Conservation (phyloP, 2,329 filamentous ascomycete genomes). For the Diaporthe citriasiana region DNA sequence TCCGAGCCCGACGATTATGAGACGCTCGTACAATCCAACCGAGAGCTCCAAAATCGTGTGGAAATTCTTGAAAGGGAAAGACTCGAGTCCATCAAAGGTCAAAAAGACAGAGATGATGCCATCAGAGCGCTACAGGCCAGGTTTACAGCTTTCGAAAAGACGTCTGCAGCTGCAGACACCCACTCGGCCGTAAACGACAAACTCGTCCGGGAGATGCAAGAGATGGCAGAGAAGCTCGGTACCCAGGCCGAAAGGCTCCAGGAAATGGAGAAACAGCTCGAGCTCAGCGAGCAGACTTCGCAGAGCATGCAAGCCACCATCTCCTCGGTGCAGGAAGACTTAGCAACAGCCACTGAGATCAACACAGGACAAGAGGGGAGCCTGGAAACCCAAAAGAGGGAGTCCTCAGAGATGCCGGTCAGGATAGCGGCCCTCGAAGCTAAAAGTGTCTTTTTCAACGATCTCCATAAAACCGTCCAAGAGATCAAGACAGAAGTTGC, state of each 20-base stretch:
- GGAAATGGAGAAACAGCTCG: background rate
- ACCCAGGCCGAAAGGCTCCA: background rate
- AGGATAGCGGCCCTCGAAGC: background rate
- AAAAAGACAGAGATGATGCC: background rate
- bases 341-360: background rate
- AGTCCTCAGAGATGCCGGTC: background rate
- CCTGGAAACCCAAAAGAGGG: background rate
- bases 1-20: background rate
- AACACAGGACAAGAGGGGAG: too few species aligned
- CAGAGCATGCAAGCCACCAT: constrained; percentile 8
- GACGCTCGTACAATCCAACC: background rate
- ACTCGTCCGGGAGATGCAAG: background rate
- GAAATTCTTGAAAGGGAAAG: constrained; percentile 17
- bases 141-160: constrained; percentile 9
- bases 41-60: constrained; percentile 7
- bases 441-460: background rate
- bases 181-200: background rate
- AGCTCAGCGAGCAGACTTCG: background rate
- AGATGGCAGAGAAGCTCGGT: background rate
- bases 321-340: background rate
- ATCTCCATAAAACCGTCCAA: background rate
- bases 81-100: background rate
- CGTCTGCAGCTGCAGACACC: background rate
- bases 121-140: constrained; percentile 1
- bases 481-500: background rate